phyloP scores from a whole-genome alignment of 73 alveolate genomes.

The Halteria grandinella region DNA sequence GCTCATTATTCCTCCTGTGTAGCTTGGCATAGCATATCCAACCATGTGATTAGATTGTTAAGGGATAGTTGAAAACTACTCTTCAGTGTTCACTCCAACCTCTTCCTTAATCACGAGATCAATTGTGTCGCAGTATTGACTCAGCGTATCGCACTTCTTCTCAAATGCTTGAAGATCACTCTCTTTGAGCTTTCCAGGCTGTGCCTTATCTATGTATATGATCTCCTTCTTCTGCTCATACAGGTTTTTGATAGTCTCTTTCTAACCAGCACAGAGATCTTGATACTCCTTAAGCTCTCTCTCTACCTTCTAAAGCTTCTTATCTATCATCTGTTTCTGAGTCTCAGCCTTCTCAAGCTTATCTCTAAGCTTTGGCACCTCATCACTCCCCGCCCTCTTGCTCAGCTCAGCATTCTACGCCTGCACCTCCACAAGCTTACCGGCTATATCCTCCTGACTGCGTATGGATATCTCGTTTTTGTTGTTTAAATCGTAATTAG shows the following conservation, averaged over 20 bases:
- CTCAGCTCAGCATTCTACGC: not conserved
- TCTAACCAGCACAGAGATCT: constrained; percentile 4
- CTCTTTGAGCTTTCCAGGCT: constrained; percentile 30
- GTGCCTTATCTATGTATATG: not conserved
- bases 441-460: not conserved
- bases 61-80: not conserved
- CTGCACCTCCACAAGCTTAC: not conserved
- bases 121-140: constrained; percentile 47
- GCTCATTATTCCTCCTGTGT: no score
- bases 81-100: constrained; percentile 32
- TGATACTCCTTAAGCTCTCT: constrained; percentile 34
- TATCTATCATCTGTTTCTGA: constrained; percentile 36
- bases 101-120: constrained; percentile 30
- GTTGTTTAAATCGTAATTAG: not conserved
- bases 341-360: constrained; percentile 22
- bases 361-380: constrained; percentile 8
- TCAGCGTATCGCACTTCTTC: constrained; percentile 29
- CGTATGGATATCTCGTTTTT: not conserved
- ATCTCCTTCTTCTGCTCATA: constrained; percentile 12
- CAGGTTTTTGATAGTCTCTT: constrained; percentile 25
- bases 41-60: not conserved
- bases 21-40: constrained; percentile 1
- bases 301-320: constrained; percentile 12
- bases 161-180: constrained; percentile 11
- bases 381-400: not conserved